phyloP scores from a whole-genome alignment of 495 filamentous ascomycete genomes.

The Choiromyces venosus region DNA sequence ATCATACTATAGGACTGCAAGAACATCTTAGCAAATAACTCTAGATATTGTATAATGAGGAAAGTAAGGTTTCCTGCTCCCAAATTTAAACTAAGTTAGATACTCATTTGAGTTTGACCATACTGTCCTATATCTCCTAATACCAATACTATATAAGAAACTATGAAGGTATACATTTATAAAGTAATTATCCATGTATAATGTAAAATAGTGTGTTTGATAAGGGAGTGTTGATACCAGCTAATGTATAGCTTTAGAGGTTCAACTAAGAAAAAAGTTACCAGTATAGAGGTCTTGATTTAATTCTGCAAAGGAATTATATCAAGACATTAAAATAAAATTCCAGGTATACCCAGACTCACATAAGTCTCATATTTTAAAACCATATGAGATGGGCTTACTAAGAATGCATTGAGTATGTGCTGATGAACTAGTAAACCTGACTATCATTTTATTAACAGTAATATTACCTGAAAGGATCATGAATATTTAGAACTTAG shows the following conservation, averaged over 20 bases:
- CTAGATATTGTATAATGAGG: neutral
- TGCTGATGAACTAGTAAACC: neutral
- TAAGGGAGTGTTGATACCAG: neutral
- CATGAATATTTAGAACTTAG: too few relatives aligned
- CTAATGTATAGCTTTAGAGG: too few relatives aligned
- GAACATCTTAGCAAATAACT: neutral
- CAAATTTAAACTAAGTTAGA: neutral
- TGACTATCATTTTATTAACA: too few relatives aligned
- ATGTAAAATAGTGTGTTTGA: too few relatives aligned
- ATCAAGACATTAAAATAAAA: neutral
- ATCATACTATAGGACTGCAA: constrained; percentile 1
- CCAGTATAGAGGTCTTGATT: too few relatives aligned
- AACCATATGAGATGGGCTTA: neutral
- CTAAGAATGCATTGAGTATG: neutral
- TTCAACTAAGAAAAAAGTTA: too few relatives aligned
- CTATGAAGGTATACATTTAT: neutral
- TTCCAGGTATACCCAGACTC: constrained; percentile 1
- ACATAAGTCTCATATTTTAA: constrained; percentile 8
- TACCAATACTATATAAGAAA: neutral
- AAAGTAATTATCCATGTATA: constrained; percentile 16
- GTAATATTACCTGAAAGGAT: too few relatives aligned
- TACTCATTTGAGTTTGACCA: neutral
- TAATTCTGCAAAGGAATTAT: too few relatives aligned
- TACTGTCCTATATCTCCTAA: neutral
- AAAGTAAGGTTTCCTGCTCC: neutral